phyloP scores from a whole-genome alignment of 2,329 filamentous ascomycete species.

The Periconia sp. region DNA sequence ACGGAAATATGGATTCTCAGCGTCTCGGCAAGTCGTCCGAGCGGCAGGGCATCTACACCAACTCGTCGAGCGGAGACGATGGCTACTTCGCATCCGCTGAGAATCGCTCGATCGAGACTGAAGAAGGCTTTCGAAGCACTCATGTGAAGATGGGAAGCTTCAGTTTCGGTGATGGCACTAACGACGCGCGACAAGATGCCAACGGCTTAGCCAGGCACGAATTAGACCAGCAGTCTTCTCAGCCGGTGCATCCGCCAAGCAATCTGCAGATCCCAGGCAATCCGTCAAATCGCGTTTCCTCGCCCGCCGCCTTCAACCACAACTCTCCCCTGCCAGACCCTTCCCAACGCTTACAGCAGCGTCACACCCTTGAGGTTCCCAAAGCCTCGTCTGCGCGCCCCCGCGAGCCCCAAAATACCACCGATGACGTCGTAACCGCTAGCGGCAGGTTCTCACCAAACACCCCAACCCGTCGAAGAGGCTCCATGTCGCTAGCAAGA shows the following conservation, averaged over 20 bases:
- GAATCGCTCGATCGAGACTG: constrained; percentile 27
- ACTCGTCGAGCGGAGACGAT: constrained; percentile 43
- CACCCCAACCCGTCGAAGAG: constrained; percentile 65
- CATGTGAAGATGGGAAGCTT: constrained; percentile 40
- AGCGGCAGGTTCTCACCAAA: constrained; percentile 83
- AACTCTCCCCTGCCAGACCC: constrained; percentile 53
- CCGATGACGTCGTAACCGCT: constrained; percentile 64
- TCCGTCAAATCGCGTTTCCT: constrained; percentile 58
- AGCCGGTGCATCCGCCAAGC: constrained; percentile 14
- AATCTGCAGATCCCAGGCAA: constrained; percentile 40
- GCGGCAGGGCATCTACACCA: constrained; percentile 25
- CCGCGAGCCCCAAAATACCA: constrained; percentile 61
- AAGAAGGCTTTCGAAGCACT: constrained; percentile 40
- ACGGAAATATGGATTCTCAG: constrained; percentile 20
- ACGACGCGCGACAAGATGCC: constrained; percentile 35
- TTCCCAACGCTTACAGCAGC: constrained; percentile 68
- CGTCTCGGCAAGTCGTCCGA: constrained; percentile 25
- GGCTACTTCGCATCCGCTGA: constrained; percentile 49
- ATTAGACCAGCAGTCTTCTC: constrained; percentile 13
- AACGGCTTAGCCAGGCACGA: constrained; percentile 17
- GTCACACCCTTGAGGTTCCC: constrained; percentile 87
- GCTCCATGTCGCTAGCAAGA: constrained; percentile 80
- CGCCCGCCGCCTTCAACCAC: constrained; percentile 61
- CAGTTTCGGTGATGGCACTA: constrained; percentile 24
- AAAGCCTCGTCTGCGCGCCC: constrained; percentile 63